These are phyloP conservation scores for Kockovaella imperatae DNA, from an alignment of 768 basidiomycete genomes.

Conservation along the genomic window DNA sequence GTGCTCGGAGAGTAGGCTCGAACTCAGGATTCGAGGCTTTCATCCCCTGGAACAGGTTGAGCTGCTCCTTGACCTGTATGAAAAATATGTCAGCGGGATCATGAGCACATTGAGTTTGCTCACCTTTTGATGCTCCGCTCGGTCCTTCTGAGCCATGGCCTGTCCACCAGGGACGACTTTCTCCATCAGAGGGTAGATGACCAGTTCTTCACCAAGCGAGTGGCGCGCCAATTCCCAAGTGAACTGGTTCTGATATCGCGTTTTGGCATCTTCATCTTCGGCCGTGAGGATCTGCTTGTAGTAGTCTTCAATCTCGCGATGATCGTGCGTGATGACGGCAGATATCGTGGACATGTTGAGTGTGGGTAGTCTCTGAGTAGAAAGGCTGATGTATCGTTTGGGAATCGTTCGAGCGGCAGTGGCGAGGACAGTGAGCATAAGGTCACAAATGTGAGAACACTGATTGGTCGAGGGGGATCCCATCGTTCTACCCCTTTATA, in stretches of 20 bases:
- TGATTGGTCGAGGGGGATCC: no score
- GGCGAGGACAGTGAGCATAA: no score
- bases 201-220: constrained; percentile 21
- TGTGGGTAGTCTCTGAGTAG: no score
- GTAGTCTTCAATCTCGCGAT: constrained; percentile 17
- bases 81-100: not conserved
- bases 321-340: constrained; percentile 17
- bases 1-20: constrained; percentile 10
- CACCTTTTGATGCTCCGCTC: constrained; percentile 12
- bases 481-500: no score
- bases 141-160: constrained; percentile 16
- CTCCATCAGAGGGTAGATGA: constrained; percentile 21
- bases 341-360: no score
- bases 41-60: constrained; percentile 20
- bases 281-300: constrained; percentile 16
- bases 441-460: no score
- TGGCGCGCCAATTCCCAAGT: constrained; percentile 23
- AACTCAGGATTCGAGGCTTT: constrained; percentile 6
- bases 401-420: no score
- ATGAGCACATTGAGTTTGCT: not conserved
- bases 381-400: no score
- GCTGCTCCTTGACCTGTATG: constrained; percentile 14
- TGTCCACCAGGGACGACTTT: constrained; percentile 12
- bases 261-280: constrained; percentile 4
- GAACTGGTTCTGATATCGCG: constrained; percentile 21